Percentiles rank a stretch among this genome's conserved stretches.
These are phyloP conservation scores for Blastocystis hominis DNA, from an alignment of 352 stramenopile species.

Conservation along the genomic window DNA sequence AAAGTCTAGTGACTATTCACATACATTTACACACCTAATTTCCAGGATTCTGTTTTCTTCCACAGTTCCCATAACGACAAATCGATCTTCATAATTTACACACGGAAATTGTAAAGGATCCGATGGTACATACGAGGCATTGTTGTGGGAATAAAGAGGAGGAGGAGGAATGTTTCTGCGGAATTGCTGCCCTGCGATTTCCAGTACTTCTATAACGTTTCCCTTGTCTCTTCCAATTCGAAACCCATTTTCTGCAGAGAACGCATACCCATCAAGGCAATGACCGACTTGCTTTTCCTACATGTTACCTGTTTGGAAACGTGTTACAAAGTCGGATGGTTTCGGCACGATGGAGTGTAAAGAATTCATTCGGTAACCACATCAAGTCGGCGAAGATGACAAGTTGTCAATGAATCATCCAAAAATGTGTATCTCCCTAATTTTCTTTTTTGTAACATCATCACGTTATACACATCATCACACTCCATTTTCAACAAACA, in stretches of 20 bases:
- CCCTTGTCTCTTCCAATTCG: constrained; percentile 16
- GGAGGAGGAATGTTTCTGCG: constrained; percentile 9
- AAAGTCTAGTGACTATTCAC: not conserved
- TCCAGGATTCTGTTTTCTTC: constrained; percentile 35
- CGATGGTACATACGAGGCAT: not conserved
- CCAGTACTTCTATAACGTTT: constrained; percentile 27
- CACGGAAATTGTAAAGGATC: constrained; percentile 15
- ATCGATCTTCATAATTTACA: constrained; percentile 12
- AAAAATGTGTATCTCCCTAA: not conserved
- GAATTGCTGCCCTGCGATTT: constrained; percentile 53
- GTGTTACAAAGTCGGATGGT: not conserved
- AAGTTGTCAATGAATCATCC: not conserved
- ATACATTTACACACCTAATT: not conserved
- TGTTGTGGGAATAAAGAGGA: not conserved
- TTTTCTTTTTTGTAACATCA: too few species aligned
- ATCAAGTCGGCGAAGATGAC: not conserved
- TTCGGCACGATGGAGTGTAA: not conserved
- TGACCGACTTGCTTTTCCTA: constrained; percentile 35
- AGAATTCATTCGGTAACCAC: not conserved
- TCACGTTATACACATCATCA: too few species aligned
- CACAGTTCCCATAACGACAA: not conserved
- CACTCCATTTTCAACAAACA: too few species aligned
- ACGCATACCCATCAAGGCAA: not conserved
- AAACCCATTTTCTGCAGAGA: constrained; percentile 8
- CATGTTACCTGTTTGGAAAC: not conserved